Percentiles rank a stretch among this genome's conserved stretches.
Evolutionary conservation across 1,139 yeast species (phyloP).

Genomic region (Sugiyamaella grinbergsii): DNA sequence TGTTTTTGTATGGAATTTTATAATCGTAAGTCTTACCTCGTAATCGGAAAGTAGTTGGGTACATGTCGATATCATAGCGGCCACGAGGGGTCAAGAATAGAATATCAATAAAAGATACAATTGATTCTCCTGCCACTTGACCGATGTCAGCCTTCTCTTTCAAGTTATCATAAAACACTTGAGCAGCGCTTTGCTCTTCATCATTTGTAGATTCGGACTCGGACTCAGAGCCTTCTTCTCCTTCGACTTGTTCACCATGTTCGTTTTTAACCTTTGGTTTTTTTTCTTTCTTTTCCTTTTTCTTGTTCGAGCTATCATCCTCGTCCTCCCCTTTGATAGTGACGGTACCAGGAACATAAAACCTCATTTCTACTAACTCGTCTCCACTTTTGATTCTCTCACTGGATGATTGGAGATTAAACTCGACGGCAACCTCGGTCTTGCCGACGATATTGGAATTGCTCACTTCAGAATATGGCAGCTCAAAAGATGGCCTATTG

Average conservation of each 20-base stretch:
- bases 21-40: slow-evolving; percentile 98
- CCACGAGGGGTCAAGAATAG: slow-evolving; percentile 94
- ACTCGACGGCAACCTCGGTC: slow-evolving; percentile 89
- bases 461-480: slow-evolving; percentile 77
- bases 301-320: slow-evolving; percentile 34
- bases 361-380: slow-evolving; percentile 91
- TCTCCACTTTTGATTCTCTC: slow-evolving; percentile 78
- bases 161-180: slow-evolving; percentile 83
- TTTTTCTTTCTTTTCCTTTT: slow-evolving; percentile 40
- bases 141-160: slow-evolving; percentile 97
- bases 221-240: slow-evolving; percentile 35
- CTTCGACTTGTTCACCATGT: slow-evolving; percentile 41
- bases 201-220: slow-evolving; percentile 43
- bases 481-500: slow-evolving; percentile 87
- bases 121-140: slow-evolving; percentile 94
- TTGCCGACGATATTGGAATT: slow-evolving; percentile 93
- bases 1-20: slow-evolving; percentile 87
- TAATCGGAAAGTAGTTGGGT: slow-evolving; percentile 80
- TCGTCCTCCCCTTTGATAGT: slow-evolving; percentile 38
- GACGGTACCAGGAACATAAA: slow-evolving; percentile 84
- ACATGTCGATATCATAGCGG: slow-evolving; percentile 96
- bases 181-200: slow-evolving; percentile 75
- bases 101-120: slow-evolving; percentile 88
- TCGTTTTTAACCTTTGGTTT: slow-evolving; percentile 41
- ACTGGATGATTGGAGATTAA: slow-evolving; percentile 62